Evolutionary conservation across 257 asterid genomes (phyloP).

Genomic region (Coffea eugenioides): DNA sequence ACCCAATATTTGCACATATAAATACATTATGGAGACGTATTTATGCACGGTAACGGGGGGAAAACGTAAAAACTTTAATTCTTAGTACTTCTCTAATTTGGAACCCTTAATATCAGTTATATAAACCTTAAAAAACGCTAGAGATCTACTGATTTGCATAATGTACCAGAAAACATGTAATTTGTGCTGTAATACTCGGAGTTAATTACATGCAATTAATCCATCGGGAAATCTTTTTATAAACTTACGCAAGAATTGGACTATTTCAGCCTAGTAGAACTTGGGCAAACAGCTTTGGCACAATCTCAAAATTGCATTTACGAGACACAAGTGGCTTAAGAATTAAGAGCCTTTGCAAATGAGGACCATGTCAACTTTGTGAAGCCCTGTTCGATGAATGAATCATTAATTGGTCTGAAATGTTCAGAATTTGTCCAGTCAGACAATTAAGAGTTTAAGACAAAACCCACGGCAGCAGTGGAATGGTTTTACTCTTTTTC

Average conservation of each 20-base stretch:
- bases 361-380: conserved; percentile 5
- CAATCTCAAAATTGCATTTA: not conserved
- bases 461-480: not conserved
- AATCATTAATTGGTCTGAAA: not conserved
- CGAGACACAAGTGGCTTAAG: not conserved
- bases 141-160: not conserved
- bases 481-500: not conserved
- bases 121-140: not conserved
- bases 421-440: not conserved
- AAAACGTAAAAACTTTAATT: too few species aligned
- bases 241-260: not conserved
- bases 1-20: too few species aligned
- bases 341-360: not conserved
- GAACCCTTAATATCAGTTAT: too few species aligned
- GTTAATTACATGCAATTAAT: not conserved
- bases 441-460: not conserved
- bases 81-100: too few species aligned
- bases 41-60: too few species aligned
- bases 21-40: too few species aligned
- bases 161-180: not conserved
- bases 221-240: not conserved
- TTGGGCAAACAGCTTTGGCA: not conserved
- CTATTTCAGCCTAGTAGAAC: not conserved
- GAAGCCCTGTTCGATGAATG: not conserved
- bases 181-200: not conserved